A percentile compares a stretch with the other conserved stretches of the same genome.
Conservation (phyloP, 2,329 filamentous ascomycete genomes). For the Neonectria punicea region DNA sequence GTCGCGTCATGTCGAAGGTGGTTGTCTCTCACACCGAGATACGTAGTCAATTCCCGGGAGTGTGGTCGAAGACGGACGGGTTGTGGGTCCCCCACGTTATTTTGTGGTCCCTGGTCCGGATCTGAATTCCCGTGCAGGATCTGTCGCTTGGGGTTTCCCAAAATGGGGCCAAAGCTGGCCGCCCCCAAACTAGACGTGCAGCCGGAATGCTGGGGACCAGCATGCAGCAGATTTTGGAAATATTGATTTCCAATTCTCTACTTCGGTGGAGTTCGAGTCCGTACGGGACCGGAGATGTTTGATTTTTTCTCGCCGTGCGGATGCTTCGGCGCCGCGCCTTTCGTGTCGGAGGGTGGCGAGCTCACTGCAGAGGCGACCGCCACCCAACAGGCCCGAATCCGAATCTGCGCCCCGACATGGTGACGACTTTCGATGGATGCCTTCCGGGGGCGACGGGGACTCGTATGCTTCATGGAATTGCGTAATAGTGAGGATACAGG, state of each 20-base stretch:
- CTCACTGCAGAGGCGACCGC: background rate
- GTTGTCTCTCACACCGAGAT: background rate
- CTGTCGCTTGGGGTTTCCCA: background rate
- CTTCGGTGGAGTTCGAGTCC: background rate
- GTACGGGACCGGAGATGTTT: background rate
- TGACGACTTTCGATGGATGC: background rate
- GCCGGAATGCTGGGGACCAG: background rate
- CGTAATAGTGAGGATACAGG: background rate
- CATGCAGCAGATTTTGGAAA: background rate
- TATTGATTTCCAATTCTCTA: background rate
- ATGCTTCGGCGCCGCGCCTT: background rate
- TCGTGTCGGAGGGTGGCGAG: background rate
- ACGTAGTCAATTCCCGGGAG: background rate
- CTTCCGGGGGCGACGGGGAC: background rate
- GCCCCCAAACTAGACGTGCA: conserved; percentile 1
- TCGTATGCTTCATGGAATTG: background rate
- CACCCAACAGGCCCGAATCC: background rate
- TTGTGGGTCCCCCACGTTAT: background rate
- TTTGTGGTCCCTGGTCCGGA: background rate
- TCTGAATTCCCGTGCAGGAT: background rate
- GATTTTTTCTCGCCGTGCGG: conserved; percentile 6
- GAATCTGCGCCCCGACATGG: background rate
- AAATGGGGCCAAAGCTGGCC: background rate
- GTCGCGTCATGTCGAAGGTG: background rate
- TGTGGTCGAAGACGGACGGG: background rate